Evolutionary conservation across 192 early-diverging fungal species (phyloP).

Genomic region (Backusella sp.): DNA sequence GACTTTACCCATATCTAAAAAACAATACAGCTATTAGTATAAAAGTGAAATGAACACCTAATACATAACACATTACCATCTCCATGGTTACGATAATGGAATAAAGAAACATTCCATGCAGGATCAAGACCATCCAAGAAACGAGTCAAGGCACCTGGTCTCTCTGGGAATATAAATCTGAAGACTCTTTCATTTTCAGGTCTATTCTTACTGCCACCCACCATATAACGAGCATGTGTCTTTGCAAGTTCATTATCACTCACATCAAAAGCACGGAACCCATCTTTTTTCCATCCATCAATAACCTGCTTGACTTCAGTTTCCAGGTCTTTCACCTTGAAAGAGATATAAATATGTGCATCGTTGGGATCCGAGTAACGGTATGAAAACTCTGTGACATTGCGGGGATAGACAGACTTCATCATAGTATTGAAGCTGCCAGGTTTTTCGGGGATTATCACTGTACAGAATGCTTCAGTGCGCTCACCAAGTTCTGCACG

Average conservation of each 20-base stretch:
- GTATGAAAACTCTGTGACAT: conserved; percentile 92
- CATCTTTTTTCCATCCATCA: conserved; percentile 46
- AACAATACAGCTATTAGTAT: conserved; percentile 46
- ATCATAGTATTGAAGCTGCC: conserved; percentile 84
- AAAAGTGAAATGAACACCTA: conserved; percentile 84
- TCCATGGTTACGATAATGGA: conserved; percentile 98
- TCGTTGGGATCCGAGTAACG: conserved; percentile 68
- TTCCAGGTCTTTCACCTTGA: conserved; percentile 72
- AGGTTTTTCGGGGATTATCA: conserved; percentile 90
- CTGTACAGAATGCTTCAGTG: conserved; percentile 85
- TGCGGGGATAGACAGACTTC: conserved; percentile 77
- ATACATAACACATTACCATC: conserved; percentile 45
- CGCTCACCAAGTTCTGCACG: conserved; percentile 94
- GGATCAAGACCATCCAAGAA: conserved; percentile 74
- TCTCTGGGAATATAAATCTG: conserved; percentile 94
- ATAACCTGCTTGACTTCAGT: conserved; percentile 73
- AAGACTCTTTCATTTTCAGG: conserved; percentile 87
- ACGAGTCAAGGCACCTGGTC: conserved; percentile 87
- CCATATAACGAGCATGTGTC: conserved; percentile 91
- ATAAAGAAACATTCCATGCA: conserved; percentile 81
- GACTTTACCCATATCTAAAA: conserved; percentile 86
- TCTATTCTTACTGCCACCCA: conserved; percentile 75
- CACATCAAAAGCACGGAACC: conserved; percentile 82
- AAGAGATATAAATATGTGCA: conserved; percentile 90
- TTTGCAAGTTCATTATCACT: conserved; percentile 94